Evolutionary conservation across 2,329 filamentous ascomycete species (phyloP), one percentile per base, ranked within the genome.

Genomic region (Tolypocladium nubicola): DNA sequence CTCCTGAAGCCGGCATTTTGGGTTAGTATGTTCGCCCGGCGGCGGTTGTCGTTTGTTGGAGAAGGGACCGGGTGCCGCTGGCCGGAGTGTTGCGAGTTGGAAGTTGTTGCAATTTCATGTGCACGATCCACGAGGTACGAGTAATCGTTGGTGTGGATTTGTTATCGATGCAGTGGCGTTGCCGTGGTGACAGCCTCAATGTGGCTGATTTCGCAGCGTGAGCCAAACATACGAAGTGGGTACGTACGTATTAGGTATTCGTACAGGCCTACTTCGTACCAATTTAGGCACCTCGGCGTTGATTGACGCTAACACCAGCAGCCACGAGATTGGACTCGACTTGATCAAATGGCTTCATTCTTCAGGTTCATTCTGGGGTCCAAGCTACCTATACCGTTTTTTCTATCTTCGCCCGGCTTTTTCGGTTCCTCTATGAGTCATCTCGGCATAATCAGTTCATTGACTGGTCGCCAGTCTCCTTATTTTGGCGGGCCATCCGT

Each of bases 1-100:
- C 82, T 59, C 74, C 73, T 60, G 75, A 71, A 41, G 65, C 64
- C 61, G 76, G 75, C 75, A 84, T 84, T 66, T 66, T 72, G 62
- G 56, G 58, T 68, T 62, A 62, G 60, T 65, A 56, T 61, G 52
- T 56, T 60, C 59, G 61, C 59, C 54, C 49, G 56, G 52, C n/a
- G 60, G 52, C 52, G 60, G 45, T 37, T 40, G 14, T 59, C 16
- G 33, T 49, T 30, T 55, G 43, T 49, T 56, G 43, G n/a, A 52
- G 49, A 37, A 37, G 50, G 21, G 19, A 40, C 47, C 33, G 19
- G 30, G 19, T 10, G 30, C 19, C 47, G 47, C 19, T 52, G 47
- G 47, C 47, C 30, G 47, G 8, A 21, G 19, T 21, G 30, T 37
- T 52, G 19, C 43, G 23, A 13, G 23, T 7, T 49, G 23, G 8